Evolutionary conservation across 352 stramenopile genomes (phyloP).

Genomic region (Pythium oligandrum): DNA sequence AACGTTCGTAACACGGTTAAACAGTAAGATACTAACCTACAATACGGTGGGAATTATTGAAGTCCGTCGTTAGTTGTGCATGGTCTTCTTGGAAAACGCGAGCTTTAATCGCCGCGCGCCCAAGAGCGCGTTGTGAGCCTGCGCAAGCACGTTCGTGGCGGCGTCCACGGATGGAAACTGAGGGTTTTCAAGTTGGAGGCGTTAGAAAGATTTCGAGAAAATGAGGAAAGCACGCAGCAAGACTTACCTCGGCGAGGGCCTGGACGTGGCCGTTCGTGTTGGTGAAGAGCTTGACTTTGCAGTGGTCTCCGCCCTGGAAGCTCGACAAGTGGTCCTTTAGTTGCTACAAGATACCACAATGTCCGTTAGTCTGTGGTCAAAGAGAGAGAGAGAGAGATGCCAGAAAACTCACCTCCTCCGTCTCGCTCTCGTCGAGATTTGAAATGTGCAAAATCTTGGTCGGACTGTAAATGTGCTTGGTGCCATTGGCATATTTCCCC

Average conservation of each 20-base stretch:
- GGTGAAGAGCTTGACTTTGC: constrained; percentile 40
- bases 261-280: constrained; percentile 45
- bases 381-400: background rate
- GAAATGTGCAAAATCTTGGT: constrained; percentile 62
- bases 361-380: background rate
- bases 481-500: constrained; percentile 48
- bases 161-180: constrained; percentile 43
- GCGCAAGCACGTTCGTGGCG: constrained; percentile 46
- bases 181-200: background rate
- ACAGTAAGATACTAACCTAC: no score
- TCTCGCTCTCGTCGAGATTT: constrained; percentile 41
- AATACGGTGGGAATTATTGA: no score
- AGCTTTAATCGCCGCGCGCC: constrained; percentile 38
- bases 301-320: constrained; percentile 36
- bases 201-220: background rate
- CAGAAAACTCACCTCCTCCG: constrained; percentile 21
- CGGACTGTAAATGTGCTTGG: constrained; percentile 62
- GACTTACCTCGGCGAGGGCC: constrained; percentile 34
- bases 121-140: constrained; percentile 42
- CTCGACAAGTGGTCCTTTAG: constrained; percentile 28
- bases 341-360: constrained; percentile 14
- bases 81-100: constrained; percentile 49
- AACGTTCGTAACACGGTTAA: no score
- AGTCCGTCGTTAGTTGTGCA: constrained; percentile 22
- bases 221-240: constrained; percentile 1